Evolutionary conservation across 202 grass and related monocot genomes (phyloP).

Genomic region (Zizania palustris): DNA sequence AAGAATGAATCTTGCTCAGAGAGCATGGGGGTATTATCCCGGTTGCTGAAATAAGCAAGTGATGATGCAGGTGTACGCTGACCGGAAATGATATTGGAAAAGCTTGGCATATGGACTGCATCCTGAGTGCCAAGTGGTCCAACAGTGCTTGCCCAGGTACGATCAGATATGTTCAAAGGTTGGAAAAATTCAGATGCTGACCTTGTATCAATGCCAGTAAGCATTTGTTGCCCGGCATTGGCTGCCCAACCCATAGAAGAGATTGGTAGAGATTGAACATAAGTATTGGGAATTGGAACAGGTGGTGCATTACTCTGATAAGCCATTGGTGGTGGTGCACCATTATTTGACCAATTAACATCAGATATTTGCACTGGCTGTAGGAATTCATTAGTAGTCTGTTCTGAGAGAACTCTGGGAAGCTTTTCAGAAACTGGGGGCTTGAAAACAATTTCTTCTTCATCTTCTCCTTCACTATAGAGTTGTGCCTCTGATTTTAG

Average conservation of each 20-base stretch:
- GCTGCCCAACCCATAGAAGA: conserved; percentile 40
- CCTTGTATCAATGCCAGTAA: conserved; percentile 25
- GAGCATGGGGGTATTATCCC: conserved; percentile 44
- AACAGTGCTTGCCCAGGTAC: conserved; percentile 28
- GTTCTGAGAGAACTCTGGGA: conserved; percentile 16
- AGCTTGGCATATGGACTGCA: conserved; percentile 43
- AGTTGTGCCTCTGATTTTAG: conserved; percentile 33
- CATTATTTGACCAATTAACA: conserved; percentile 35
- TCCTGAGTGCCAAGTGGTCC: conserved; percentile 38
- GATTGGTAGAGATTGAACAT: conserved; percentile 43
- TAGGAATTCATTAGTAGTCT: conserved; percentile 35
- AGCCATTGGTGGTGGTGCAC: neutral
- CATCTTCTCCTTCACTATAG: conserved; percentile 66
- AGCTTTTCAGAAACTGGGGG: conserved; percentile 56
- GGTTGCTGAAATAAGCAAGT: conserved; percentile 36
- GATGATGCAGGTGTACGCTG: conserved; percentile 28
- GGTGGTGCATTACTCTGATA: conserved; percentile 25
- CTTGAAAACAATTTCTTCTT: conserved; percentile 84
- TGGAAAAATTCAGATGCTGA: conserved; percentile 26
- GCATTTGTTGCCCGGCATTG: conserved; percentile 14
- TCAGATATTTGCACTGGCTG: conserved; percentile 38
- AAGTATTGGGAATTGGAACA: conserved; percentile 31
- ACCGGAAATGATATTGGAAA: conserved; percentile 37
- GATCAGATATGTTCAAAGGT: conserved; percentile 30
- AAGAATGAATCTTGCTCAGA: conserved; percentile 47